Percentiles rank a stretch among this genome's conserved stretches.
Conservation (phyloP, 1,284 basidiomycete species). For the Trichosporon sp. region DNA sequence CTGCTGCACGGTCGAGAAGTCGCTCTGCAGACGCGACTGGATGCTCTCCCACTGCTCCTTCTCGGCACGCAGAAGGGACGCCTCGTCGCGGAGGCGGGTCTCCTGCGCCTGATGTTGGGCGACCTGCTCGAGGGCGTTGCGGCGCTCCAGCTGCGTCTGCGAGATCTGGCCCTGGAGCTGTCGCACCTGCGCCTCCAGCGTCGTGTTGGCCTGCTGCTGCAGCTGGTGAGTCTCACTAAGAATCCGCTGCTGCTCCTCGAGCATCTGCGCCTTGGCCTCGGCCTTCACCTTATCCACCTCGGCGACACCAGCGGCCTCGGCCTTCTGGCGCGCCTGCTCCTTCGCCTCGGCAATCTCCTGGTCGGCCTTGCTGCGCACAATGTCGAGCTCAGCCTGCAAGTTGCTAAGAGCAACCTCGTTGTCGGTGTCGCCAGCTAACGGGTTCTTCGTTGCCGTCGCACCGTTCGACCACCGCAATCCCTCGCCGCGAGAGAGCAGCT, state of each 20-base stretch:
- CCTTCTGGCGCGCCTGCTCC: constrained; percentile 66
- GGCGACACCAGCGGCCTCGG: constrained; percentile 69
- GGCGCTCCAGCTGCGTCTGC: constrained; percentile 45
- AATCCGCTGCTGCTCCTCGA: constrained; percentile 59
- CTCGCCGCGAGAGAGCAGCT: constrained; percentile 63
- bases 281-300: constrained; percentile 74
- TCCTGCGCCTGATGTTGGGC: constrained; percentile 62
- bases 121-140: constrained; percentile 51
- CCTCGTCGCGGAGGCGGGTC: constrained; percentile 79
- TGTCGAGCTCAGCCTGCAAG: constrained; percentile 61
- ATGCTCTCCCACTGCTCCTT: constrained; percentile 85
- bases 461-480: constrained; percentile 43
- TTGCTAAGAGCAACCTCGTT: constrained; percentile 35
- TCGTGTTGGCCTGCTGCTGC: constrained; percentile 49
- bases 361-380: constrained; percentile 66
- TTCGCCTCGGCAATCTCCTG: constrained; percentile 71
- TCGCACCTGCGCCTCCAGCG: constrained; percentile 45
- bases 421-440: constrained; percentile 35
- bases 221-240: constrained; percentile 49
- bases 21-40: constrained; percentile 76
- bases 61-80: constrained; percentile 82
- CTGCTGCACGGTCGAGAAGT: constrained; percentile 74
- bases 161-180: constrained; percentile 45
- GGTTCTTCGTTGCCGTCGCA: constrained; percentile 24
- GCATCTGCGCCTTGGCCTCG: constrained; percentile 73